Base-by-base conservation (phyloP, 495 filamentous ascomycete species). In the Talaromyces thailandensis region DNA sequence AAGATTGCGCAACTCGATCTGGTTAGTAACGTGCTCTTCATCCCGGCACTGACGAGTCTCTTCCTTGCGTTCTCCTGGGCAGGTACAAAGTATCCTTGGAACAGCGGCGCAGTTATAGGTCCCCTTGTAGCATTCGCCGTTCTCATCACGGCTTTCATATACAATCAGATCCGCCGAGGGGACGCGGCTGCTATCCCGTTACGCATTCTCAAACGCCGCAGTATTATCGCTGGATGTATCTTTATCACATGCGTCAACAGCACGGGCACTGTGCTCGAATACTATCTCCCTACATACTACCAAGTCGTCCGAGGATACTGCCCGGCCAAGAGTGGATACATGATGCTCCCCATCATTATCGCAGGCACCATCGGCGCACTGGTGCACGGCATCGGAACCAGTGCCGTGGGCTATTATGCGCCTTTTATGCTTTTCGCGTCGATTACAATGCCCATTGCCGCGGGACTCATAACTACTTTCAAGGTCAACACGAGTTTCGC, bases 1-100 rank as follows among this genome's bases (percentile, higher is more conserved):
- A 74, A 79, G 37, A 35, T 85, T 6, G 72, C 69, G 59, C 70
- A 79, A 29, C 74, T 88, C 45, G 86, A 89, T 64, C 73, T 79
- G 5, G 63, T 77, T 6, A 87, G 87, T 26, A 85, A 79, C 1
- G 18, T 75, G 3, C 67, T 84, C 25, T 82, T 90, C 60, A 77
- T 90, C 57, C 84, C 84, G 3, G 76, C 73, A 11, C 76, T 89
- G 31, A 73, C 86, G 51, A 83, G 76, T 63, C 71, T 90, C 3
- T 69, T 90, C 2, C 69, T 91, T 0, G 87, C 88, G 0, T 76
- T 90, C 16, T 85, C 88, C 69, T 89, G 87, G 87, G 86, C 86
- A 37, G 87, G 87, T 8, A 76, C 73, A 0, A 76, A 68, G 4
- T 85, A 87, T 64, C 52, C 69, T 0, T 90, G 86, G 87, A 66